Percentiles rank a stretch among this genome's conserved stretches.
Evolutionary conservation across 2,329 filamentous ascomycete species (phyloP).

Genomic region (Penicillium sp.): DNA sequence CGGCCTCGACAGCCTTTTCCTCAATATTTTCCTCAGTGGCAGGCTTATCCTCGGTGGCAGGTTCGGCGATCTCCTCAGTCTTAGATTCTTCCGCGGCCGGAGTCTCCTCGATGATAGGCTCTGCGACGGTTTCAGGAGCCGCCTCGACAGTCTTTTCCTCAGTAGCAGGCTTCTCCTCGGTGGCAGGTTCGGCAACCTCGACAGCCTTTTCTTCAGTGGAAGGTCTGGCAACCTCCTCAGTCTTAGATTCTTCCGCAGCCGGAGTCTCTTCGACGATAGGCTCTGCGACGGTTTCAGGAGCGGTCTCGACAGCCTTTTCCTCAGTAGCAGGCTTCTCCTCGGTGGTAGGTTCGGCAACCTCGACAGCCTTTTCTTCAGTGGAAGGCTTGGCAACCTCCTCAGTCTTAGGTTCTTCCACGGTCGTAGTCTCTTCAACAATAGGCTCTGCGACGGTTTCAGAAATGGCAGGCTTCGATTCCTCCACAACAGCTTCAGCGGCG

Average conservation of each 20-base stretch:
- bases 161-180: too few species aligned
- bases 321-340: too few species aligned
- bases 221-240: neutral
- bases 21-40: neutral
- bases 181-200: too few species aligned
- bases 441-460: conserved; percentile 7
- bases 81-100: neutral
- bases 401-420: neutral
- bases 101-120: neutral
- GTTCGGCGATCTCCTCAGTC: neutral
- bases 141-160: neutral
- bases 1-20: neutral
- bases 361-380: conserved; percentile 4
- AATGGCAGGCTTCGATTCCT: neutral
- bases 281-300: conserved; percentile 7
- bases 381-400: too few species aligned
- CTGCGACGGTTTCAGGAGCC: neutral
- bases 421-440: too few species aligned
- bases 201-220: too few species aligned
- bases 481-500: neutral
- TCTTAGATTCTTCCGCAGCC: conserved; percentile 6
- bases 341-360: neutral
- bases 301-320: neutral
- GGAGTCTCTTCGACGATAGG: neutral
- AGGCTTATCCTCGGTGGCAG: neutral